A percentile compares a stretch with the other conserved stretches of the same genome.
Conservation (phyloP, 768 basidiomycete species). For the Auriscalpium vulgare region DNA sequence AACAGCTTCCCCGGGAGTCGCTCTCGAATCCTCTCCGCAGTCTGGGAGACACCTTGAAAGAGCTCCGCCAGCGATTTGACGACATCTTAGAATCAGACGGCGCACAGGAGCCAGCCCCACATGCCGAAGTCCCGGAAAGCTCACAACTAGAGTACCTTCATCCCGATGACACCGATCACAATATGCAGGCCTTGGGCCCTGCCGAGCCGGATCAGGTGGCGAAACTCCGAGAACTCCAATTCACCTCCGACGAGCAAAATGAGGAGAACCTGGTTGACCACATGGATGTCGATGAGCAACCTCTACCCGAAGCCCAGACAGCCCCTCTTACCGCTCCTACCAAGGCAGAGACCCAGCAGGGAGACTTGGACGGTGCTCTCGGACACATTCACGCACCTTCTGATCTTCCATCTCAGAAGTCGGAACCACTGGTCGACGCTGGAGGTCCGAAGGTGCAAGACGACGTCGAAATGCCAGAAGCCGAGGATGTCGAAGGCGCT, state of each 20-base stretch:
- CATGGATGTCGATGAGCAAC: slow-evolving; percentile 41
- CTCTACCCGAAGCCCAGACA: slow-evolving; percentile 6
- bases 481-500: slow-evolving; percentile 37
- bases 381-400: slow-evolving; percentile 22
- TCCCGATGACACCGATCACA: slow-evolving; percentile 57
- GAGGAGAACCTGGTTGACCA: slow-evolving; percentile 23
- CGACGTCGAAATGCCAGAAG: slow-evolving; percentile 18
- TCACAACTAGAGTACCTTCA: slow-evolving; percentile 71
- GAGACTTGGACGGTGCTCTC: slow-evolving; percentile 40
- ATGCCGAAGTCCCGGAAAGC: slow-evolving; percentile 28
- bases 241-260: slow-evolving; percentile 52
- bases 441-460: slow-evolving; percentile 18
- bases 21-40: slow-evolving; percentile 58
- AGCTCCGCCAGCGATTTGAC: slow-evolving; percentile 77
- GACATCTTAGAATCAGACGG: slow-evolving; percentile 53
- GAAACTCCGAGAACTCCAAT: slow-evolving; percentile 71
- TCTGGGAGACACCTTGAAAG: slow-evolving; percentile 76
- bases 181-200: slow-evolving; percentile 86
- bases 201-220: slow-evolving; percentile 79
- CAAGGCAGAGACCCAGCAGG: slow-evolving; percentile 18
- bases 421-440: not conserved
- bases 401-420: slow-evolving; percentile 6
- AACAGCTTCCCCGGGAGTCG: slow-evolving; percentile 4
- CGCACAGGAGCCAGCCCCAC: slow-evolving; percentile 23
- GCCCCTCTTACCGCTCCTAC: slow-evolving; percentile 22